phyloP scores from a whole-genome alignment of 2,329 filamentous ascomycete genomes.

The Sordariomycetes sp. region DNA sequence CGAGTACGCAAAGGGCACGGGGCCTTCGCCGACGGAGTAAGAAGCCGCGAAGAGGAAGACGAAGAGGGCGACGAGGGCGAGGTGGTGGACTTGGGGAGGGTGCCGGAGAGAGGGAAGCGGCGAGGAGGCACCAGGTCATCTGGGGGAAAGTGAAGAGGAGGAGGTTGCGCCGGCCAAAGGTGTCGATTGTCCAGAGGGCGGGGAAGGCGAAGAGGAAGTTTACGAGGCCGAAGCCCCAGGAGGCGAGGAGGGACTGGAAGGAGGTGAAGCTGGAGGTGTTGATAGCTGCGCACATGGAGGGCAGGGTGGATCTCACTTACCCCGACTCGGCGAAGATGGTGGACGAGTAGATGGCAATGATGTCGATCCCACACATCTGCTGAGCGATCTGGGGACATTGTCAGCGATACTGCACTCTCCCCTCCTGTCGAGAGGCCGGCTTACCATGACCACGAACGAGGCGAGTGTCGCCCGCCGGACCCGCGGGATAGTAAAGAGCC shows the following conservation, averaged over 20 bases:
- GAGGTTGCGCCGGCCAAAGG: slow-evolving; percentile 39
- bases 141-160: slow-evolving; percentile 44
- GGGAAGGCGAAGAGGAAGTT: slow-evolving; percentile 47
- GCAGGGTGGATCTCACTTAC: slow-evolving; percentile 6
- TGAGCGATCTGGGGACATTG: slow-evolving; percentile 44
- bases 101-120: slow-evolving; percentile 35
- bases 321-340: not conserved
- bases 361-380: slow-evolving; percentile 51
- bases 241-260: slow-evolving; percentile 33
- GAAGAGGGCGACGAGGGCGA: slow-evolving; percentile 19
- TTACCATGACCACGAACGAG: not conserved
- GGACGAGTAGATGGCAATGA: slow-evolving; percentile 41
- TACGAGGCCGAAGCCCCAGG: slow-evolving; percentile 41
- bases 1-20: slow-evolving; percentile 10
- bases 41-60: slow-evolving; percentile 25
- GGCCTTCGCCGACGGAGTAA: slow-evolving; percentile 37
- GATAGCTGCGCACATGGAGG: slow-evolving; percentile 14
- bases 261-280: slow-evolving; percentile 25
- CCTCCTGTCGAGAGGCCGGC: too few relatives aligned
- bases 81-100: slow-evolving; percentile 15
- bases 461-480: not conserved
- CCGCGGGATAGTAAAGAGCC: not conserved
- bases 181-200: slow-evolving; percentile 45
- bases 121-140: slow-evolving; percentile 40
- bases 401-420: too few relatives aligned